Evolutionary conservation across 352 stramenopile genomes (phyloP), one percentile per base, ranked within the genome.

Genomic region (Globisporangium emineosum): DNA sequence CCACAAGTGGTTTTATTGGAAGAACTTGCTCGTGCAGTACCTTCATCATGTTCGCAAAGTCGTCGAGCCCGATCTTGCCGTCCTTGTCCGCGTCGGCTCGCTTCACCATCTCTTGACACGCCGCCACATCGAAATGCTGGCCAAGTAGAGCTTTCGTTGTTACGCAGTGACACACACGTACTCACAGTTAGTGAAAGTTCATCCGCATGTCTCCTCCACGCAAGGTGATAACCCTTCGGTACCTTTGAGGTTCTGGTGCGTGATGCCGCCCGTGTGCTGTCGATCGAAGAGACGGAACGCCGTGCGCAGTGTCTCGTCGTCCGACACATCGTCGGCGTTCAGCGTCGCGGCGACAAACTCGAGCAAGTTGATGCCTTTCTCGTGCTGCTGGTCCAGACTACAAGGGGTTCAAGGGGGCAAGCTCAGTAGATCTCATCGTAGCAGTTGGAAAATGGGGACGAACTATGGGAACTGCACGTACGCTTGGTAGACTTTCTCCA

Each of bases 331-430:
- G 56, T 88, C 79, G 0, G 78, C 72, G 9, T 70, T 86, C 10
- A 93, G 66, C 7, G 83, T 90, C 0, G 85, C 85, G 17, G 85
- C 82, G 17, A 93, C 79, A 64, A 93, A 93, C 65, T 93, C 85
- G 6, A 93, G 69, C 29, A 93, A 56, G 51, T 90, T 93, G 33
- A 93, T 75, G 8, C 84, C 81, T 33, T 87, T 86, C 8, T 88
- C 83, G 29, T 88, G 75, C 55, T 91, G 79, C 55, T 91, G 80
- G 42, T 93, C 79, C 12, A 93, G 76, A 5, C 84, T 93, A 27
- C 0, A 58, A 30, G 32, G 4, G 9, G 33, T 42, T 42, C 13
- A 43, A 17, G 12, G 13, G 3, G 29, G 25, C 52, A 65, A 13
- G 1, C 19, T 2, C 13, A 33, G 17, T 9, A 32, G 43, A n/a